phyloP scores from a whole-genome alignment of 345 rosid species.

The Acer saccharum region DNA sequence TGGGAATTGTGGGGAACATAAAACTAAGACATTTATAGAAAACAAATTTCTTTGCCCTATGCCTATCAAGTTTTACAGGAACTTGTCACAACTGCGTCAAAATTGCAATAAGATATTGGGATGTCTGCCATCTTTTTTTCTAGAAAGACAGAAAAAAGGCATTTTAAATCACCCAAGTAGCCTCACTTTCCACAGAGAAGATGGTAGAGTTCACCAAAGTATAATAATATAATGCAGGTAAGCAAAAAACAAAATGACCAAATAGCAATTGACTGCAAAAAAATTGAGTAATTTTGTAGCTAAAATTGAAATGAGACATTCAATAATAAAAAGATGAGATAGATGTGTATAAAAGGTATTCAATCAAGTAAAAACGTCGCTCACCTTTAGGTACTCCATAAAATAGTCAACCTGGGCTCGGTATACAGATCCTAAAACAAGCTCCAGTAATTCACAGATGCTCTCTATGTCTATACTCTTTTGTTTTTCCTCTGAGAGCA shows the following conservation, averaged over 20 bases:
- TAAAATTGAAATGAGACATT: not conserved
- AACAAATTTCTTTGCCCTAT: not conserved
- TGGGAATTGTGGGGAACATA: not conserved
- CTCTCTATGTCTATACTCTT: conserved; percentile 89
- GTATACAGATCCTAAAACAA: conserved; percentile 76
- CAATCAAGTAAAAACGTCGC: conserved; percentile 1
- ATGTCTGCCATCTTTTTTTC: not conserved
- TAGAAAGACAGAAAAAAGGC: not conserved
- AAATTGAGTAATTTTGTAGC: not conserved
- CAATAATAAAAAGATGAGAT: not conserved
- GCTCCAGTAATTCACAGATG: conserved; percentile 76
- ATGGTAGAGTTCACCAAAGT: not conserved
- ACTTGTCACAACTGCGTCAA: not conserved
- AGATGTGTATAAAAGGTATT: not conserved
- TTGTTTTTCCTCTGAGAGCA: conserved; percentile 81
- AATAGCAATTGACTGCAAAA: not conserved
- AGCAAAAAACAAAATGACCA: not conserved
- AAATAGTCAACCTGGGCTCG: conserved; percentile 77
- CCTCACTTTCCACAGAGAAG: not conserved
- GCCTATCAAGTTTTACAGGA: not conserved
- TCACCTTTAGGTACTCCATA: conserved; percentile 72
- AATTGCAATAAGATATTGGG: not conserved
- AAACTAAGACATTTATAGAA: not conserved
- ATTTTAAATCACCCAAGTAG: not conserved
- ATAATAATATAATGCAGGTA: not conserved